phyloP scores from a whole-genome alignment of 2,329 filamentous ascomycete species.

The Myriosclerotinia duriaeana region DNA sequence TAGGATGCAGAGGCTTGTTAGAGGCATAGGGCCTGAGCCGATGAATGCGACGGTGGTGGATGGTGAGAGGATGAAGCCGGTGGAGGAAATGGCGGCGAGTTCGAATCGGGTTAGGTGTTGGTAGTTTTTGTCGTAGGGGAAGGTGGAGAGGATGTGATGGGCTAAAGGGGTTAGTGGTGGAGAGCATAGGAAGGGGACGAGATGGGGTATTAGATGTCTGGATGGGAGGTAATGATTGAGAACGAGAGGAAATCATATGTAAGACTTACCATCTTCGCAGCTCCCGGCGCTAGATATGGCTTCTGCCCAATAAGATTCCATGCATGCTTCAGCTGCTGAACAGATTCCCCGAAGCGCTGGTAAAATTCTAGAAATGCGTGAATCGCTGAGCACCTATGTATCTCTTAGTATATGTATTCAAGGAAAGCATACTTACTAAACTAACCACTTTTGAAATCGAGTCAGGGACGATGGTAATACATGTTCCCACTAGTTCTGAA shows the following conservation, averaged over 20 bases:
- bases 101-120: conserved; percentile 50
- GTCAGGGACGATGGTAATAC: conserved; percentile 32
- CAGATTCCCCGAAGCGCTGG: conserved; percentile 46
- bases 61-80: conserved; percentile 32
- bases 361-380: conserved; percentile 41
- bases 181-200: not conserved
- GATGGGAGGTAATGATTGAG: not conserved
- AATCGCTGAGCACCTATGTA: conserved; percentile 42
- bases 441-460: conserved; percentile 3
- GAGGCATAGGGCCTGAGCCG: conserved; percentile 51
- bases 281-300: conserved; percentile 37
- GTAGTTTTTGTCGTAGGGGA: conserved; percentile 53
- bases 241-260: not conserved
- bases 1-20: conserved; percentile 49
- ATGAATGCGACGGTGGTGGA: conserved; percentile 48
- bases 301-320: conserved; percentile 48
- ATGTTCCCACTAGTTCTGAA: conserved; percentile 43
- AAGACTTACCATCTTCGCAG: conserved; percentile 29
- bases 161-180: conserved; percentile 34
- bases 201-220: not conserved
- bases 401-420: not conserved
- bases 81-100: conserved; percentile 45
- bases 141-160: conserved; percentile 33
- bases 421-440: not conserved
- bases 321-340: conserved; percentile 46